phyloP scores from a whole-genome alignment of 441 rosid genomes.

The Aquilaria agallochum region DNA sequence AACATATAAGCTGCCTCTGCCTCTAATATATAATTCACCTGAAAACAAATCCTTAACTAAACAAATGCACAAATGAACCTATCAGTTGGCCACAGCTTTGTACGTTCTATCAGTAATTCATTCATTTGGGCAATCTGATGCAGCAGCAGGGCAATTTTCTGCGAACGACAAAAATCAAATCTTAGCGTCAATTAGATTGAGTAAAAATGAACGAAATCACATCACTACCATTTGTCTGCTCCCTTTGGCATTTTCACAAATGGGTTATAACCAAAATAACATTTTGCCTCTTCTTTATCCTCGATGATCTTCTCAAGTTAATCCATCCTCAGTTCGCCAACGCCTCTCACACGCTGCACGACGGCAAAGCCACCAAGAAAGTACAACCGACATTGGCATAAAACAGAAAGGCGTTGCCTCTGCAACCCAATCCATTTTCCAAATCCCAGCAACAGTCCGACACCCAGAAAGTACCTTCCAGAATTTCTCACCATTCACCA shows the following conservation, averaged over 20 bases:
- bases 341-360: constrained; percentile 22
- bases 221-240: background rate
- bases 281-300: constrained; percentile 61
- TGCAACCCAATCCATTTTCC: background rate
- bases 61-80: no score
- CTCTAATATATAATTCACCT: no score
- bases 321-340: constrained; percentile 8
- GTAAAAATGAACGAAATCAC: background rate
- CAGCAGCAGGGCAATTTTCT: constrained; percentile 63
- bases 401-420: constrained; percentile 13
- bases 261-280: background rate
- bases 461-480: no score
- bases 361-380: constrained; percentile 49
- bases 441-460: no score
- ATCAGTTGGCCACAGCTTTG: constrained; percentile 23
- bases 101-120: constrained; percentile 45
- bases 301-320: constrained; percentile 37
- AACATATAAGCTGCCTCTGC: no score
- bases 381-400: constrained; percentile 14
- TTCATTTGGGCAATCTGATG: constrained; percentile 72
- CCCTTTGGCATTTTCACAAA: constrained; percentile 35
- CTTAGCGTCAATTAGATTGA: background rate
- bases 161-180: constrained; percentile 8
- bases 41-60: no score
- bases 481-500: no score